Evolutionary conservation across 1,139 yeast genomes (phyloP), one percentile per base, ranked within the genome.

Genomic region (Dujonia santamariae): DNA sequence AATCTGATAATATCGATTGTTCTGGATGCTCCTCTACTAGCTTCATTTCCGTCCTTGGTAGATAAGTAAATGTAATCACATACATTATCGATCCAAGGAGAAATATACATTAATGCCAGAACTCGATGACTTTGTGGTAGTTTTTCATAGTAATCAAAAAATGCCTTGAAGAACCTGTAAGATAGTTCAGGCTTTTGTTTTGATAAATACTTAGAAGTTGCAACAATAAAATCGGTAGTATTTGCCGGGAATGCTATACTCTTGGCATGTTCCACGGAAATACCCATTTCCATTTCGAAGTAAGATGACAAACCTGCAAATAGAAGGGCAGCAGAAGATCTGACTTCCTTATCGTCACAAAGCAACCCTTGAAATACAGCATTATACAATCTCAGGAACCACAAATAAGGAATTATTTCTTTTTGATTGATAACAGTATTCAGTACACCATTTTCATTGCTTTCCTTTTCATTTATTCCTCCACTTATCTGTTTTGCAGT

Each of bases 41-140:
- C 23, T 14, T 25, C 31, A 28, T 19, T 15, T n/a, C 25, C 6
- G 25, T 69, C 70, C 20, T 74, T 78, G 46, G 70, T 75, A 20
- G 63, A 66, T 28, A 72, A 50, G 47, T 69, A 80, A 11, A 85
- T 78, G 45, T 76, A 58, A 18, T 67, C 68, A 48, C 80, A 76
- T 19, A 85, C 64, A 47, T 86, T 84, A 23, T 72, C 72, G n/a
- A 85, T 68, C 95, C 96, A 87, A 2, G 94, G 90, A 1, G 86
- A 68, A 9, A 81, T 63, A 49, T 78, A 80, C 43, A 72, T 58
- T 4, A 82, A 61, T 1, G 79, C 72, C 39, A 63, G 56, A 30
- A 65, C 45, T 35, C 58, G 55, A 30, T 56, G 54, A 19, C 55
- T 61, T 3, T 39, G 39, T 5, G 74, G 65, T 21, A 68, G 52